Evolutionary conservation across 1,284 basidiomycete genomes (phyloP).

Genomic region (Inonotus obliquus): DNA sequence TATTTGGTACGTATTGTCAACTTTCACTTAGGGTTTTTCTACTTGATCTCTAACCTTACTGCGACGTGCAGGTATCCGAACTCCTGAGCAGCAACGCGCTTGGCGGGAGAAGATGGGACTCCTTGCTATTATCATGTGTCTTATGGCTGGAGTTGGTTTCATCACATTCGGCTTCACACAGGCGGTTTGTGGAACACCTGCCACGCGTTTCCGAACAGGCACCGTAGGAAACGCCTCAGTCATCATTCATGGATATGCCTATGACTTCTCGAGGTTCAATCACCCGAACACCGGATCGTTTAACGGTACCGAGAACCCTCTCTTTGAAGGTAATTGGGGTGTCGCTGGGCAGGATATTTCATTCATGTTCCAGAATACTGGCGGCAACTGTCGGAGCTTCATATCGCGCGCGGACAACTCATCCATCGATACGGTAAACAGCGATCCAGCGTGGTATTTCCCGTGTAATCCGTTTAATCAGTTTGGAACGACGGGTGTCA

Average conservation of each 20-base stretch:
- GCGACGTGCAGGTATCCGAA: slow-evolving; percentile 66
- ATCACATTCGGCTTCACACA: slow-evolving; percentile 99
- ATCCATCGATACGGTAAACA: slow-evolving; percentile 56
- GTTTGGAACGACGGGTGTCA: slow-evolving; percentile 57
- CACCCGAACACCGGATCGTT: slow-evolving; percentile 74
- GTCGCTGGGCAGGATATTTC: slow-evolving; percentile 85
- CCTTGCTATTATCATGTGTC: slow-evolving; percentile 68
- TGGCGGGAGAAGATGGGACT: slow-evolving; percentile 99
- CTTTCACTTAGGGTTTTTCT: slow-evolving; percentile 16
- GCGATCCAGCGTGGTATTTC: slow-evolving; percentile 83
- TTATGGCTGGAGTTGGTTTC: slow-evolving; percentile 96
- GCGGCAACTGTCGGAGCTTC: slow-evolving; percentile 73
- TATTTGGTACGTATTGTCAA: slow-evolving; percentile 50
- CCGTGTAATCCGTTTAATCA: slow-evolving; percentile 90
- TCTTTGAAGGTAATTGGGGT: slow-evolving; percentile 73
- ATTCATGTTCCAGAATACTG: slow-evolving; percentile 93
- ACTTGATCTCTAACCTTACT: slow-evolving; percentile 9
- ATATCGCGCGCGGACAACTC: slow-evolving; percentile 72
- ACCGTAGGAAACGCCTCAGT: slow-evolving; percentile 77
- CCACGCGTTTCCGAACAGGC: slow-evolving; percentile 78
- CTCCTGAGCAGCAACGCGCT: slow-evolving; percentile 91
- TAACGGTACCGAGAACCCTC: slow-evolving; percentile 77
- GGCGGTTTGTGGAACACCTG: slow-evolving; percentile 84
- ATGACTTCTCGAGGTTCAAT: slow-evolving; percentile 83
- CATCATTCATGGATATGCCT: slow-evolving; percentile 91